A percentile compares a stretch with the other conserved stretches of the same genome.
These are phyloP conservation scores for Carex sylvatica DNA, from an alignment of 202 grass and related monocot genomes.

Conservation along the genomic window DNA sequence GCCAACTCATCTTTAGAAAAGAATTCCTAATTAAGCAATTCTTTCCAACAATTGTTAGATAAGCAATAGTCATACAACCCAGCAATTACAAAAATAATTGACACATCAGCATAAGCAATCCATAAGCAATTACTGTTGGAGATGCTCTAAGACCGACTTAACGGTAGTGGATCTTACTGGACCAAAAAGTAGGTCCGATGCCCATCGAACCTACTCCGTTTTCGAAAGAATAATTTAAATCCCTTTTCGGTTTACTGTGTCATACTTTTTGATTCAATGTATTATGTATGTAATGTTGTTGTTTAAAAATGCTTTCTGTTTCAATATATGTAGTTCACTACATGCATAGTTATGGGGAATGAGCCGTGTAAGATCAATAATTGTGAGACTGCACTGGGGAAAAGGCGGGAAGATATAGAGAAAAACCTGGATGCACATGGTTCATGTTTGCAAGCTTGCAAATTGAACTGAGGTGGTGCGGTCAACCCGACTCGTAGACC, in stretches of 20 bases:
- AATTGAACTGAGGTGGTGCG: neutral
- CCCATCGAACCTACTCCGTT: no score
- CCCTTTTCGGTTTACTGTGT: neutral
- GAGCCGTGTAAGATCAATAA: neutral
- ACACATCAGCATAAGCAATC: no score
- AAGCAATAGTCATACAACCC: no score
- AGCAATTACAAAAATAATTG: no score
- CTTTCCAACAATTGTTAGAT: no score
- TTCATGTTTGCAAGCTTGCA: neutral
- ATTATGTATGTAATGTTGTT: neutral
- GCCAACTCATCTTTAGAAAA: no score
- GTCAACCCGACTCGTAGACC: neutral
- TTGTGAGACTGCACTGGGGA: neutral
- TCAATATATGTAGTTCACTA: neutral
- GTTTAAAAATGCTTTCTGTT: no score
- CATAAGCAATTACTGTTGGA: no score
- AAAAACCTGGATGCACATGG: neutral
- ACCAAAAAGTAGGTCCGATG: no score
- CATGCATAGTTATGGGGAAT: neutral
- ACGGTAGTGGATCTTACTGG: no score
- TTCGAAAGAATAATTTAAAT: neutral
- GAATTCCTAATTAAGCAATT: no score
- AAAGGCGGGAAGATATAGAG: neutral
- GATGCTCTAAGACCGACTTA: no score
- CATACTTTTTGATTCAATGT: neutral